A percentile compares a stretch with the other conserved stretches of the same genome.
These are phyloP conservation scores for Spinellus fusiger DNA, from an alignment of 192 early-diverging fungal species.

Conservation along the genomic window DNA sequence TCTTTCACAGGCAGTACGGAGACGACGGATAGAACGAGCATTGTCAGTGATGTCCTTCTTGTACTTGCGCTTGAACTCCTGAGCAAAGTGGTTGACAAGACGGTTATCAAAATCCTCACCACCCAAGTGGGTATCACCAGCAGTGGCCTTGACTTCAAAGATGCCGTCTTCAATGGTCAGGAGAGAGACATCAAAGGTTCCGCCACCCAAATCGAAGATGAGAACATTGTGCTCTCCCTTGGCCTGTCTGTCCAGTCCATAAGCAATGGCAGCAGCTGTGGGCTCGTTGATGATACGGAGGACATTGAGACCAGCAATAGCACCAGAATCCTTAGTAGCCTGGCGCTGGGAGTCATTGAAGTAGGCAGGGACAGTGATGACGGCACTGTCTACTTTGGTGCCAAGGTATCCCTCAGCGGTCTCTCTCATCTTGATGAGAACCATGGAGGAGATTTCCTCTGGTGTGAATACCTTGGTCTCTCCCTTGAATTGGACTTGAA, in stretches of 20 bases:
- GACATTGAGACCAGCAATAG: slow-evolving; percentile 83
- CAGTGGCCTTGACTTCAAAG: slow-evolving; percentile 98
- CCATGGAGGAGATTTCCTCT: slow-evolving; percentile 94
- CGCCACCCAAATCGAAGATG: slow-evolving; percentile 97
- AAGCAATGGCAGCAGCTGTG: slow-evolving; percentile 89
- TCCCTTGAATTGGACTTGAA: slow-evolving; percentile 93
- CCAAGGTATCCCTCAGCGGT: slow-evolving; percentile 82
- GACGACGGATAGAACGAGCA: slow-evolving; percentile 91
- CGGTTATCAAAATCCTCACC: slow-evolving; percentile 99
- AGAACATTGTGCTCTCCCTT: slow-evolving; percentile 97
- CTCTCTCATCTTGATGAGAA: slow-evolving; percentile 98
- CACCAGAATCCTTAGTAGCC: slow-evolving; percentile 90
- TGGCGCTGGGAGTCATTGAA: slow-evolving; percentile 96
- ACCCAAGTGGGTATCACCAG: slow-evolving; percentile 98
- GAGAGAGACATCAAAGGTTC: slow-evolving; percentile 97
- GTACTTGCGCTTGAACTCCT: slow-evolving; percentile 98
- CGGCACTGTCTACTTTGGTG: slow-evolving; percentile 78
- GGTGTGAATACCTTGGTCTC: slow-evolving; percentile 94
- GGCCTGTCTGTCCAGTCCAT: slow-evolving; percentile 74
- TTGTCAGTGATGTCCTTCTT: slow-evolving; percentile 91
- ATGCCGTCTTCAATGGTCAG: slow-evolving; percentile 96
- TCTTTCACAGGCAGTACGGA: slow-evolving; percentile 95
- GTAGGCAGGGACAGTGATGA: slow-evolving; percentile 97
- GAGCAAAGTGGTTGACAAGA: slow-evolving; percentile 89
- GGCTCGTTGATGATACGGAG: slow-evolving; percentile 94